Evolutionary conservation across 2,329 filamentous ascomycete genomes (phyloP).

Genomic region (Trichophyton simii): DNA sequence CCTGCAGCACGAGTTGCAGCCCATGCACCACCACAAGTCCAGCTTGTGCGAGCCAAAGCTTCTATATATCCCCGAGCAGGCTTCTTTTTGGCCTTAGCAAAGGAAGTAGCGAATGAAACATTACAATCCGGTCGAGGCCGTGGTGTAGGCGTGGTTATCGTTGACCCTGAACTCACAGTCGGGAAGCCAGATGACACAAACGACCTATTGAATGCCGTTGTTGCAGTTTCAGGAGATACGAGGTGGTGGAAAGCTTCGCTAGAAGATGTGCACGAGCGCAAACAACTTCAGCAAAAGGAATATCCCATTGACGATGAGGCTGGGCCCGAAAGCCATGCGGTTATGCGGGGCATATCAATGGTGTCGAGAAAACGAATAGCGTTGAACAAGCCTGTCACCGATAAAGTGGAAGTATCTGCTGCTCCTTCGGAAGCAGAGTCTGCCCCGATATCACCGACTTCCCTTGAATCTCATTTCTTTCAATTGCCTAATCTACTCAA

Average conservation of each 20-base stretch:
- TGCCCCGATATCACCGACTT: neutral
- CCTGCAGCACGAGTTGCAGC: constrained; percentile 32
- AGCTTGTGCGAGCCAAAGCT: constrained; percentile 23
- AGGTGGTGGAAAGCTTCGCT: constrained; percentile 20
- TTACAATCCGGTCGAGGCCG: constrained; percentile 27
- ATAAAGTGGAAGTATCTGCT: constrained; percentile 5
- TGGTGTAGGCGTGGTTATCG: constrained; percentile 33
- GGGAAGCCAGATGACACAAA: constrained; percentile 16
- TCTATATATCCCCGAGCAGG: constrained; percentile 28
- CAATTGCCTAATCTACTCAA: constrained; percentile 57
- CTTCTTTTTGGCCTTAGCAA: constrained; percentile 30
- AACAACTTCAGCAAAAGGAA: neutral
- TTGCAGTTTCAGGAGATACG: constrained; percentile 35
- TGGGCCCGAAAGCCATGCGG: constrained; percentile 34
- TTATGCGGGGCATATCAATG: constrained; percentile 35
- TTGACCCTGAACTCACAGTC: constrained; percentile 28
- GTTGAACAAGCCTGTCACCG: neutral
- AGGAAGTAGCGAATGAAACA: constrained; percentile 28
- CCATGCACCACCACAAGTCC: constrained; percentile 31
- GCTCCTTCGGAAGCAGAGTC: constrained; percentile 10
- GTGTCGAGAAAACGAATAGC: constrained; percentile 30
- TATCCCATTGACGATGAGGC: constrained; percentile 27
- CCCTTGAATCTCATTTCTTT: constrained; percentile 33
- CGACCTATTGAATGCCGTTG: constrained; percentile 28
- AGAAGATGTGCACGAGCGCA: neutral